Evolutionary conservation across 2,329 filamentous ascomycete species (phyloP).

Genomic region (Orbilia oligospora): DNA sequence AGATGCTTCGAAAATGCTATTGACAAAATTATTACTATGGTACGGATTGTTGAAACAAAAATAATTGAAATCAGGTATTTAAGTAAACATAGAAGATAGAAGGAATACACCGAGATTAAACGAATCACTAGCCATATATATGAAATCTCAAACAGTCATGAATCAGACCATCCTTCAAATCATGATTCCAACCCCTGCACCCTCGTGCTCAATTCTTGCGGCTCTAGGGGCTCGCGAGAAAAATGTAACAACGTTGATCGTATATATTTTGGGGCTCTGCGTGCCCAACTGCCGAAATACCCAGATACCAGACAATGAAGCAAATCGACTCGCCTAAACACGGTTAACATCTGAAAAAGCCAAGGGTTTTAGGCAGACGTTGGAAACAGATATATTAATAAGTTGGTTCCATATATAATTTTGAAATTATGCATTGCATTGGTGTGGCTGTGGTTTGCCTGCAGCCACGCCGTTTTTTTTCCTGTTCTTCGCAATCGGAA

Average conservation of each 20-base stretch:
- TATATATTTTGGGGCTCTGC: background rate
- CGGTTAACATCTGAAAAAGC: background rate
- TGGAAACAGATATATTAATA: constrained; percentile 9
- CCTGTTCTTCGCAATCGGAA: background rate
- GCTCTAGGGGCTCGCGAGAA: background rate
- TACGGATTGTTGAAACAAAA: background rate
- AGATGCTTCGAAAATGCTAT: background rate
- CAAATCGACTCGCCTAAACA: constrained; percentile 11
- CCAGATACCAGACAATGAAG: background rate
- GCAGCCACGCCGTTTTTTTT: constrained; percentile 3
- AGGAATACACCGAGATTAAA: background rate
- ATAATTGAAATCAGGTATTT: background rate
- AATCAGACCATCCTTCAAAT: background rate
- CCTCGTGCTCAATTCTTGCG: constrained; percentile 11
- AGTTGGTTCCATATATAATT: constrained; percentile 4
- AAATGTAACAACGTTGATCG: background rate
- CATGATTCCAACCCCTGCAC: background rate
- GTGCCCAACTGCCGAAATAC: constrained; percentile 3
- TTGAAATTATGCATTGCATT: too few species aligned
- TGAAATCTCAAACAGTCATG: background rate
- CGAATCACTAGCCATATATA: background rate
- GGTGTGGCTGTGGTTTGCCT: constrained; percentile 4
- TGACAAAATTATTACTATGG: background rate
- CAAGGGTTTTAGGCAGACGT: constrained; percentile 7
- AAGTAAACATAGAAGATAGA: too few species aligned